Conservation (phyloP, 2,329 filamentous ascomycete species). For the Sporothrix schenckii region DNA sequence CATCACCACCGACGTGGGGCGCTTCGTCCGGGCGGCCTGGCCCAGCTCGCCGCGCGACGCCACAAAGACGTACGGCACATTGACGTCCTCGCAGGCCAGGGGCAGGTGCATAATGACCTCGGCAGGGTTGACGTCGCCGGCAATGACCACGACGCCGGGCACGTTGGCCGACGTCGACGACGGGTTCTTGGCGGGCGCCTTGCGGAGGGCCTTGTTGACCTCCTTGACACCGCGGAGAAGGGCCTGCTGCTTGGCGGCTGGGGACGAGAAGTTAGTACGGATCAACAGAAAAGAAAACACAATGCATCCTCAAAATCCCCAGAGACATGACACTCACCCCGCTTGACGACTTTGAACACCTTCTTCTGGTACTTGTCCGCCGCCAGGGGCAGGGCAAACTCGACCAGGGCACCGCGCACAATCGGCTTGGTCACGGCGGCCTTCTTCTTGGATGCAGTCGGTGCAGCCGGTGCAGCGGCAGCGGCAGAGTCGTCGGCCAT, state of each 20-base stretch:
- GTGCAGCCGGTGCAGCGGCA: not conserved
- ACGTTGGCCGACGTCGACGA: conserved; percentile 54
- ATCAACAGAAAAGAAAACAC: conserved; percentile 24
- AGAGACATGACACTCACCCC: conserved; percentile 50
- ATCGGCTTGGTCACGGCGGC: conserved; percentile 37
- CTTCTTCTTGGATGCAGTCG: conserved; percentile 42
- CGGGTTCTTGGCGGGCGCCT: conserved; percentile 73
- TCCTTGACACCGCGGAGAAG: conserved; percentile 99
- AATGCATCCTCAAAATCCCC: conserved; percentile 18
- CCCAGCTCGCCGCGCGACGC: conserved; percentile 90
- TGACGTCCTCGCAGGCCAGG: conserved; percentile 96
- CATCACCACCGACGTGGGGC: conserved; percentile 96
- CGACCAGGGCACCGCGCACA: conserved; percentile 62
- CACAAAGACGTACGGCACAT: conserved; percentile 95
- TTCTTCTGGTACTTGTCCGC: conserved; percentile 75
- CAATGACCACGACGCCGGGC: conserved; percentile 83
- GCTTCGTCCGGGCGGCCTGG: conserved; percentile 90
- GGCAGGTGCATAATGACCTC: conserved; percentile 98
- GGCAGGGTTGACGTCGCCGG: conserved; percentile 96
- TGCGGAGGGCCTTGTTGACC: conserved; percentile 96
- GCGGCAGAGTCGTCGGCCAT: conserved; percentile 51
- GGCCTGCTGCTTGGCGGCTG: conserved; percentile 92
- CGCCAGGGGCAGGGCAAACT: conserved; percentile 79
- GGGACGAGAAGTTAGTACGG: conserved; percentile 31
- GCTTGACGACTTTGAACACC: conserved; percentile 66